phyloP scores from a whole-genome alignment of 202 grass and related monocot genomes.

The Musa balbisiana region DNA sequence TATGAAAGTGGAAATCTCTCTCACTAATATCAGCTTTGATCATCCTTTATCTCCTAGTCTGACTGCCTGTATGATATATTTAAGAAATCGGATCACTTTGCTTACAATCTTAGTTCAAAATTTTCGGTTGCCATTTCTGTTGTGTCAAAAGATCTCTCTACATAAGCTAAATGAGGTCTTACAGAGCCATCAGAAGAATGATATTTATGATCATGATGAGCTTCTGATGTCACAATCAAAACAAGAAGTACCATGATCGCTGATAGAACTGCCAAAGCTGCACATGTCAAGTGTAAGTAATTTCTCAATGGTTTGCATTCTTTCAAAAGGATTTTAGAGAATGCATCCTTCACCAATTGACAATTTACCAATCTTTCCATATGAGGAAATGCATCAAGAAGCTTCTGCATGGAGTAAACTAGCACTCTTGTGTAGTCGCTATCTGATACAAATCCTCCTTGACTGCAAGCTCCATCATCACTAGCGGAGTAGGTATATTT shows the following conservation, averaged over 20 bases:
- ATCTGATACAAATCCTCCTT: conserved; percentile 44
- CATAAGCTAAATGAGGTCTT: conserved; percentile 13
- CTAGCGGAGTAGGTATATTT: conserved; percentile 63
- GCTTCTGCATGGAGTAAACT: conserved; percentile 76
- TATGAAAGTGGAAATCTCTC: too few relatives aligned
- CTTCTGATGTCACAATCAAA: conserved; percentile 23
- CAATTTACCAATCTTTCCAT: conserved; percentile 68
- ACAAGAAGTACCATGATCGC: conserved; percentile 30
- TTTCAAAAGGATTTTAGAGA: conserved; percentile 54
- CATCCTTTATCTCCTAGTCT: too few relatives aligned
- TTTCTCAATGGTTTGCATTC: conserved; percentile 55
- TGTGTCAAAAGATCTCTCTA: conserved; percentile 13
- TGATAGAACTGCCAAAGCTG: conserved; percentile 35
- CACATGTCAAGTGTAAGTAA: conserved; percentile 41
- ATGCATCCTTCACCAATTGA: conserved; percentile 53
- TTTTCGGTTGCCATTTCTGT: background rate
- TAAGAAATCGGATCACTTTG: too few relatives aligned
- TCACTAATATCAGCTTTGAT: too few relatives aligned
- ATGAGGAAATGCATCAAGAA: conserved; percentile 75
- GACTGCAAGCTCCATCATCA: conserved; percentile 35
- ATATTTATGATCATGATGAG: background rate
- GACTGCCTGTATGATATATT: too few relatives aligned
- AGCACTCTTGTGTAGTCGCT: conserved; percentile 69
- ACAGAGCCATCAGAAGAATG: conserved; percentile 5
- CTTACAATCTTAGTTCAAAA: background rate